Percentiles rank a stretch among this genome's conserved stretches.
Conservation (phyloP, 2,329 filamentous ascomycete species). For the Alternaria incomplexa region DNA sequence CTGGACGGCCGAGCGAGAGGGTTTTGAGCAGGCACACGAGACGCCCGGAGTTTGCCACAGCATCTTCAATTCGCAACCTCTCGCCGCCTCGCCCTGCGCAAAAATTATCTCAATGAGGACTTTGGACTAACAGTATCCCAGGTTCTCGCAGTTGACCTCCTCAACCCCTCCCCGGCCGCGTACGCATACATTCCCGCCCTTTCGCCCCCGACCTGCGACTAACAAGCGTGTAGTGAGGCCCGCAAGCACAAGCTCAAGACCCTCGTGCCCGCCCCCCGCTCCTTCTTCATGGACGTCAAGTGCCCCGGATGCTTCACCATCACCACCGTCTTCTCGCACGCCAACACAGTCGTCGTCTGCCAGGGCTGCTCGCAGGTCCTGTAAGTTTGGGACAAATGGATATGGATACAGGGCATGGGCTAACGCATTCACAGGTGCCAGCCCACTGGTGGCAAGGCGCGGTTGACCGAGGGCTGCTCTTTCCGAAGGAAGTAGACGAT, state of each 20-base stretch:
- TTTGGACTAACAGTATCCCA: slow-evolving; percentile 51
- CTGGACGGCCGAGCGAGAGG: slow-evolving; percentile 6
- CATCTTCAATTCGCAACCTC: slow-evolving; percentile 31
- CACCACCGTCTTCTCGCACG: slow-evolving; percentile 99
- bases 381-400: slow-evolving; percentile 34
- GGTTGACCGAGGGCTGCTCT: slow-evolving; percentile 99
- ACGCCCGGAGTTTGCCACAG: slow-evolving; percentile 39
- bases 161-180: slow-evolving; percentile 96
- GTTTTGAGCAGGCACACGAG: slow-evolving; percentile 39
- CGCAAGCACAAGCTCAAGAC: slow-evolving; percentile 99
- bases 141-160: slow-evolving; percentile 99
- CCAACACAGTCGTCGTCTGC: slow-evolving; percentile 99
- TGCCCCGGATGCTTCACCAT: slow-evolving; percentile 99
- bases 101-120: slow-evolving; percentile 17
- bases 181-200: slow-evolving; percentile 30
- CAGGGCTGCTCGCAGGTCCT: slow-evolving; percentile 98
- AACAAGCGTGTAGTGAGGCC: slow-evolving; percentile 68
- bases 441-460: slow-evolving; percentile 98
- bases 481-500: slow-evolving; percentile 98
- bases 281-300: slow-evolving; percentile 99
- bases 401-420: slow-evolving; percentile 14
- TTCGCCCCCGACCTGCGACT: slow-evolving; percentile 27
- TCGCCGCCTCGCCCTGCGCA: slow-evolving; percentile 16
- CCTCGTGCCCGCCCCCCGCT: slow-evolving; percentile 94
- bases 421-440: slow-evolving; percentile 69